Base-by-base conservation (phyloP, 345 rosid species). In the Bruguiera sexangula region DNA sequence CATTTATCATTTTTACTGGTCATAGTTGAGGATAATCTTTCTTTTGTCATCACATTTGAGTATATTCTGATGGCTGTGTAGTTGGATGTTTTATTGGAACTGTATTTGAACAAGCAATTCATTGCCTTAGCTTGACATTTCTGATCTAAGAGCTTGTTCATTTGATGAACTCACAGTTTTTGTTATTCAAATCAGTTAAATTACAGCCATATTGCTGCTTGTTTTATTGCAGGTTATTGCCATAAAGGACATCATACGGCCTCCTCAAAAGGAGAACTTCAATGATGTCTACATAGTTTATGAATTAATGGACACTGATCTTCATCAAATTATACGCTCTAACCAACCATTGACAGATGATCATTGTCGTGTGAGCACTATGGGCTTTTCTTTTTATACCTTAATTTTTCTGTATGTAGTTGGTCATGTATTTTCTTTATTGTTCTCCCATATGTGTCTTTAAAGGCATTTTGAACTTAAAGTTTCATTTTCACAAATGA, bases 221-320 rank as follows among this genome's bases (percentile, higher is more conserved):
- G 3, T 55, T 71, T 62, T 27, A 57, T 36, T 64, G 53, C 85
- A 96, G 98, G 88, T 96, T 69, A 71, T 95, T 84, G 79, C 91
- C 73, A 80, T 95, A 66, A 95, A 86, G 77, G 98, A 95, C 81
- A 85, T 95, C 73, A 85, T 95, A 57, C 88, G 91, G 48, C 99
- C 99, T 37, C 99, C 99, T 37, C 89, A 73, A 73, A 87, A 69
- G 80, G 97, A 92, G 75, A 95, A 79, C 80, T 95, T 92, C 87
- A 92, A 95, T 50, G 99, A 95, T 82, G 99, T 95, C 21, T 95
- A 92, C 83, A 86, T 83, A 43, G 96, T 95, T 67, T 89, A 75
- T 73, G 99, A 95, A 76, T 81, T 95, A 73, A 84, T 95, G 99
- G 99, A 95, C 80, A 90, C 98, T 15, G 99, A 95, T 86, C 96